These are phyloP conservation scores for Clonostachys rhizophaga DNA, from an alignment of 2,329 filamentous ascomycete genomes.

Conservation along the genomic window DNA sequence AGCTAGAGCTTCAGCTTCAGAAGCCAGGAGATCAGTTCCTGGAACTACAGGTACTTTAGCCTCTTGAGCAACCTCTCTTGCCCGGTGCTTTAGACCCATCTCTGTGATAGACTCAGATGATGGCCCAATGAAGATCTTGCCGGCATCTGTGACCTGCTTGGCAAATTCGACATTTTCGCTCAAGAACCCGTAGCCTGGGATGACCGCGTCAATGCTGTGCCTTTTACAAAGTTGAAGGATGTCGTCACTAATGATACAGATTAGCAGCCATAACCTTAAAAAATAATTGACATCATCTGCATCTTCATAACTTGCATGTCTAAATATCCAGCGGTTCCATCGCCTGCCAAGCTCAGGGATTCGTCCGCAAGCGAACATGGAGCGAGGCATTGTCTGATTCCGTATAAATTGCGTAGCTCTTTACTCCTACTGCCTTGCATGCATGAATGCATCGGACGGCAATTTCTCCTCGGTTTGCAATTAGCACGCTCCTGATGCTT, in stretches of 20 bases:
- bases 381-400: slow-evolving; percentile 47
- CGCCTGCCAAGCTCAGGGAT: slow-evolving; percentile 41
- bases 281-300: no score
- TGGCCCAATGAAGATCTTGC: slow-evolving; percentile 9
- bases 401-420: slow-evolving; percentile 53
- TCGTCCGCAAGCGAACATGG: slow-evolving; percentile 50
- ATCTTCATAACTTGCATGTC: slow-evolving; percentile 19
- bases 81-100: no score
- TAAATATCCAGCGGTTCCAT: slow-evolving; percentile 15
- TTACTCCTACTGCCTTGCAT: slow-evolving; percentile 39
- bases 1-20: no score
- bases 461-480: slow-evolving; percentile 58
- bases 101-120: no score
- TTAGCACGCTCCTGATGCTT: slow-evolving; percentile 27
- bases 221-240: not conserved
- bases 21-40: no score
- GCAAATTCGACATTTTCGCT: slow-evolving; percentile 20
- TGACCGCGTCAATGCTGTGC: not conserved
- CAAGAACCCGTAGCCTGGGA: slow-evolving; percentile 1
- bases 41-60: no score
- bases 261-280: not conserved
- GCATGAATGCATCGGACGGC: slow-evolving; percentile 41
- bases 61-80: no score
- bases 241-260: not conserved
- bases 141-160: slow-evolving; percentile 23